These are phyloP conservation scores for Globisporangium polare DNA, from an alignment of 352 stramenopile genomes.

Conservation along the genomic window DNA sequence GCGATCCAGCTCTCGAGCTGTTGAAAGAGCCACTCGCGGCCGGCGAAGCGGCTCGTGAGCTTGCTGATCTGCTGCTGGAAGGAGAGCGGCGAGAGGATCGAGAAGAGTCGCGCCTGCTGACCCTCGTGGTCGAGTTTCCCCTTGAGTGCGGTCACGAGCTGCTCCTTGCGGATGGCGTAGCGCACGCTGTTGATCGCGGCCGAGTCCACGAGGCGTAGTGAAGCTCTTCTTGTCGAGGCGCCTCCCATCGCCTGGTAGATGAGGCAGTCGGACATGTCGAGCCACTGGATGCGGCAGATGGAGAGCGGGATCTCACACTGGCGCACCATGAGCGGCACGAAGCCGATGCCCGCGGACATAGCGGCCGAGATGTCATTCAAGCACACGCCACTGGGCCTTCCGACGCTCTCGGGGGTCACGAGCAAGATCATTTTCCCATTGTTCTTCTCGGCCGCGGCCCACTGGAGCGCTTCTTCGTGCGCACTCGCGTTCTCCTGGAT, in stretches of 20 bases:
- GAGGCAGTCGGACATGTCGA: constrained; percentile 69
- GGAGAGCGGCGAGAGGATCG: constrained; percentile 56
- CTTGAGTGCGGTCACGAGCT: constrained; percentile 51
- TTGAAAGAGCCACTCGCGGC: constrained; percentile 60
- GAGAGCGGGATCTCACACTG: constrained; percentile 74
- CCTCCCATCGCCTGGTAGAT: constrained; percentile 27
- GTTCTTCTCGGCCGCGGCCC: constrained; percentile 50
- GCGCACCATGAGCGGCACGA: constrained; percentile 70
- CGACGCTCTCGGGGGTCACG: constrained; percentile 68
- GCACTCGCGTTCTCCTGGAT: constrained; percentile 9
- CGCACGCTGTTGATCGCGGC: constrained; percentile 43
- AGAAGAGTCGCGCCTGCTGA: constrained; percentile 63
- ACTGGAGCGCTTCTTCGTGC: constrained; percentile 56
- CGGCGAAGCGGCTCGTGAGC: constrained; percentile 53
- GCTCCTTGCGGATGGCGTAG: constrained; percentile 44
- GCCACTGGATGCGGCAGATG: constrained; percentile 81
- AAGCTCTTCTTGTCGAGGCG: not conserved
- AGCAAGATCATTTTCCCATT: constrained; percentile 63
- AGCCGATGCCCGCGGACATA: constrained; percentile 61
- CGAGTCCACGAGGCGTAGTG: constrained; percentile 12
- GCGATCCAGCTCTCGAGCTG: constrained; percentile 48
- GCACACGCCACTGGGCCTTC: constrained; percentile 51
- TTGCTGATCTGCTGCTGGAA: constrained; percentile 79
- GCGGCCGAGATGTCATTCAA: constrained; percentile 74
- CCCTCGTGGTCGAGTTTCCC: constrained; percentile 73